Evolutionary conservation across 495 filamentous ascomycete species (phyloP).

Genomic region (Durotheca rogersii): DNA sequence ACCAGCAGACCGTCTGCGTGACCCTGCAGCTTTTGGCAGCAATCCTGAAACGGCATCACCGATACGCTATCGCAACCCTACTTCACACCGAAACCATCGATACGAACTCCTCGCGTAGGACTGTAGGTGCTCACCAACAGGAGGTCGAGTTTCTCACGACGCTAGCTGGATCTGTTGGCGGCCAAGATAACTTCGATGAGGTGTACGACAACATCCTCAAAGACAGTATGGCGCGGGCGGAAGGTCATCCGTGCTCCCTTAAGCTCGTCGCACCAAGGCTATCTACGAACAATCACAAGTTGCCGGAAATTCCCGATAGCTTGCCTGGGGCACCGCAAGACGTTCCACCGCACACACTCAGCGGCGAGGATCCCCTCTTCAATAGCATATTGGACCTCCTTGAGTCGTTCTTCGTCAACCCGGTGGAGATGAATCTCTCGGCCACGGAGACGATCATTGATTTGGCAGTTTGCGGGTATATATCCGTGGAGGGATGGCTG

Average conservation of each 20-base stretch:
- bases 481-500: slow-evolving; percentile 88
- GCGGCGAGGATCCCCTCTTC: slow-evolving; percentile 74
- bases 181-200: slow-evolving; percentile 70
- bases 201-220: slow-evolving; percentile 80
- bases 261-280: slow-evolving; percentile 57
- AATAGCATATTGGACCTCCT: slow-evolving; percentile 68
- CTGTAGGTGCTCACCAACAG: slow-evolving; percentile 75
- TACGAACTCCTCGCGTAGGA: slow-evolving; percentile 56
- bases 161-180: slow-evolving; percentile 70
- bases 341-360: slow-evolving; percentile 60
- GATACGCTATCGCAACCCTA: slow-evolving; percentile 76
- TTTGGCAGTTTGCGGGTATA: slow-evolving; percentile 77
- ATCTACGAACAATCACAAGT: slow-evolving; percentile 52
- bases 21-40: slow-evolving; percentile 82
- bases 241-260: slow-evolving; percentile 74
- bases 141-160: slow-evolving; percentile 74
- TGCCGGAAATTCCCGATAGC: slow-evolving; percentile 50
- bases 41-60: slow-evolving; percentile 82
- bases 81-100: slow-evolving; percentile 62
- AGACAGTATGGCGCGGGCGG: slow-evolving; percentile 74
- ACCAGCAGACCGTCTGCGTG: slow-evolving; percentile 83
- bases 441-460: slow-evolving; percentile 81
- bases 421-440: slow-evolving; percentile 83
- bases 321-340: slow-evolving; percentile 55
- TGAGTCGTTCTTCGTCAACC: slow-evolving; percentile 80